Percentiles rank a stretch among this genome's conserved stretches.
These are phyloP conservation scores for Sisymbrium altissimum DNA, from an alignment of 345 rosid genomes.

Conservation along the genomic window DNA sequence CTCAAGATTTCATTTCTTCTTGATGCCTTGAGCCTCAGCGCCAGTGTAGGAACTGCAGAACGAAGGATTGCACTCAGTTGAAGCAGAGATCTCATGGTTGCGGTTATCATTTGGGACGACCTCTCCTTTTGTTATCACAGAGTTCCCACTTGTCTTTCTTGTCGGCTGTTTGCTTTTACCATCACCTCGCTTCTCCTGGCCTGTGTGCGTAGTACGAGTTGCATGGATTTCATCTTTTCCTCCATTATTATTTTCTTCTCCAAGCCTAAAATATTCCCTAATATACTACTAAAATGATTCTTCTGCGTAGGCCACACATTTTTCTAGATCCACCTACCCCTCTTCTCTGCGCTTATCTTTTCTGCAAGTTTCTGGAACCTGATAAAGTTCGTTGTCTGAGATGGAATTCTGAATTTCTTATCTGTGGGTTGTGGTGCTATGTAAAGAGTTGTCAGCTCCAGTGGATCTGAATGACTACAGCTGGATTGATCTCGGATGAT, in stretches of 20 bases:
- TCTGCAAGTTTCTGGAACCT: conserved; percentile 22
- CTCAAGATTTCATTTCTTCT: conserved; percentile 19
- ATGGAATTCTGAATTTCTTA: conserved; percentile 26
- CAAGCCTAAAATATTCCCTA: background rate
- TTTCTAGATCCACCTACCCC: conserved; percentile 12
- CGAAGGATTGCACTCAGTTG: conserved; percentile 3
- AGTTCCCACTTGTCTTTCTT: conserved; percentile 17
- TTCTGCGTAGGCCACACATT: background rate
- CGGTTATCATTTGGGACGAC: background rate
- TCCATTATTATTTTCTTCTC: background rate
- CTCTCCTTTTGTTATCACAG: background rate
- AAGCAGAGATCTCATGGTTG: conserved; percentile 7
- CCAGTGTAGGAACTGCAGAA: conserved; percentile 17
- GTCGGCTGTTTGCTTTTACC: conserved; percentile 5
- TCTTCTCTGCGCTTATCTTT: background rate
- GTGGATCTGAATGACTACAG: conserved; percentile 24
- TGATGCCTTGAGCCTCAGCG: background rate
- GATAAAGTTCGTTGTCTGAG: conserved; percentile 16
- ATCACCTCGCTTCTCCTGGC: background rate
- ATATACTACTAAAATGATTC: background rate
- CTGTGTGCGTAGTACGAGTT: background rate
- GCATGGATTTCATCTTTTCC: conserved; percentile 9
- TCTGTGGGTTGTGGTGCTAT: conserved; percentile 28
- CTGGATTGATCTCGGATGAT: conserved; percentile 15
- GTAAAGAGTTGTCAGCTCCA: conserved; percentile 27